These are phyloP conservation scores for Neophaeococcomyces mojaviensis DNA, from an alignment of 2,329 filamentous ascomycete species.

Conservation along the genomic window DNA sequence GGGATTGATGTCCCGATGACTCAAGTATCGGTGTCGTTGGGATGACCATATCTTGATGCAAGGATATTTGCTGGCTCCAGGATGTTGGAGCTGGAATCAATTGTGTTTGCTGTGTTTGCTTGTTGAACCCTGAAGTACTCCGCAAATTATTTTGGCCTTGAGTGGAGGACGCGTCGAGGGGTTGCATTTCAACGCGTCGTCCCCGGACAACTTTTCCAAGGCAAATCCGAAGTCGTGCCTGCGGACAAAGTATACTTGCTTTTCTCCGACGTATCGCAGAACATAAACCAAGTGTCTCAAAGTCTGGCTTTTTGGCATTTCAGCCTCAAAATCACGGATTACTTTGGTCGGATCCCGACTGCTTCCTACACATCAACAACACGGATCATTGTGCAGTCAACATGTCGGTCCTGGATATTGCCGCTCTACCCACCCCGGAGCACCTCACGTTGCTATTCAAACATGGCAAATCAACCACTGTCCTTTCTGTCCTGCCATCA, in stretches of 20 bases:
- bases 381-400: not conserved
- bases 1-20: too few relatives aligned
- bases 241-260: conserved; percentile 12
- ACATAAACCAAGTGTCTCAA: conserved; percentile 6
- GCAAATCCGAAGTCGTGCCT: conserved; percentile 13
- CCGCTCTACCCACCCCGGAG: conserved; percentile 32
- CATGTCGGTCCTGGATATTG: conserved; percentile 8
- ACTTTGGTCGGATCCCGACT: not conserved
- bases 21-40: too few relatives aligned
- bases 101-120: too few relatives aligned
- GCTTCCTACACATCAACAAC: not conserved
- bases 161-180: too few relatives aligned
- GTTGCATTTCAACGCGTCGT: too few relatives aligned
- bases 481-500: conserved; percentile 56
- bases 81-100: too few relatives aligned
- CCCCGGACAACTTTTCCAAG: conserved; percentile 22
- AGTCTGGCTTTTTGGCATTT: too few relatives aligned
- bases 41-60: too few relatives aligned
- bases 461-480: conserved; percentile 62
- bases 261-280: conserved; percentile 7
- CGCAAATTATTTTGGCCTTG: too few relatives aligned
- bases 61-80: too few relatives aligned
- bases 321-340: too few relatives aligned
- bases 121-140: too few relatives aligned
- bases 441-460: conserved; percentile 64